A percentile compares a stretch with the other conserved stretches of the same genome.
Conservation (phyloP, 1,284 basidiomycete genomes). For the Anthracocystis panici-leucophaei region DNA sequence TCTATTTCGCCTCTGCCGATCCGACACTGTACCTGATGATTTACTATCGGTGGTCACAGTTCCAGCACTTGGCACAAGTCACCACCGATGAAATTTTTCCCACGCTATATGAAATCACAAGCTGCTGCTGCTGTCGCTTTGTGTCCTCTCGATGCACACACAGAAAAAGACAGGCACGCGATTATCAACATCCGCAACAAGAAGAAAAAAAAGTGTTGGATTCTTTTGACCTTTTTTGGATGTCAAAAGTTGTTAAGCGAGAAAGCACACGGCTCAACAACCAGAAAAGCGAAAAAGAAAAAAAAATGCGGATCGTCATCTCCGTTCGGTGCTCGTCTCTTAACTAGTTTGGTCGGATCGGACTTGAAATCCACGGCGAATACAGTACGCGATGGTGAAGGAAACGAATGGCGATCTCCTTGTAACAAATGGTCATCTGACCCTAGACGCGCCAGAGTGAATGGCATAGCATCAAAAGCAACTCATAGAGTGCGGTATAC, state of each 20-base stretch:
- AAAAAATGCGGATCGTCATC: conserved; percentile 6
- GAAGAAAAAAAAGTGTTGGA: conserved; percentile 3
- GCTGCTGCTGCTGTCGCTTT: neutral
- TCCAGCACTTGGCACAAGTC: neutral
- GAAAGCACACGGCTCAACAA: conserved; percentile 10
- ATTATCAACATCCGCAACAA: too few relatives aligned
- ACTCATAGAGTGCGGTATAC: too few relatives aligned
- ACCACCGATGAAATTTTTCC: conserved; percentile 6
- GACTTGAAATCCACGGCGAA: neutral
- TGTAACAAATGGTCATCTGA: too few relatives aligned
- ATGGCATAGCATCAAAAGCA: too few relatives aligned
- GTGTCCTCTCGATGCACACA: too few relatives aligned
- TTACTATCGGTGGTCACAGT: neutral
- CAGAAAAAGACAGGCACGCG: conserved; percentile 2
- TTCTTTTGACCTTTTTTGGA: neutral
- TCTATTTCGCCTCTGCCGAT: neutral
- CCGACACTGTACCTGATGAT: neutral
- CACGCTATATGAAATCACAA: conserved; percentile 11
- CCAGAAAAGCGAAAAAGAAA: too few relatives aligned
- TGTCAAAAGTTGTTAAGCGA: conserved; percentile 14
- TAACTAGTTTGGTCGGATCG: neutral
- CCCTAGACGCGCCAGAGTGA: too few relatives aligned
- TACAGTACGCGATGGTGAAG: neutral
- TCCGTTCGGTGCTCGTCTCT: conserved; percentile 4
- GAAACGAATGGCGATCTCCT: too few relatives aligned